Percentiles rank a stretch among this genome's conserved stretches.
Conservation (phyloP, 2,329 filamentous ascomycete species). For the Thelonectria olida region DNA sequence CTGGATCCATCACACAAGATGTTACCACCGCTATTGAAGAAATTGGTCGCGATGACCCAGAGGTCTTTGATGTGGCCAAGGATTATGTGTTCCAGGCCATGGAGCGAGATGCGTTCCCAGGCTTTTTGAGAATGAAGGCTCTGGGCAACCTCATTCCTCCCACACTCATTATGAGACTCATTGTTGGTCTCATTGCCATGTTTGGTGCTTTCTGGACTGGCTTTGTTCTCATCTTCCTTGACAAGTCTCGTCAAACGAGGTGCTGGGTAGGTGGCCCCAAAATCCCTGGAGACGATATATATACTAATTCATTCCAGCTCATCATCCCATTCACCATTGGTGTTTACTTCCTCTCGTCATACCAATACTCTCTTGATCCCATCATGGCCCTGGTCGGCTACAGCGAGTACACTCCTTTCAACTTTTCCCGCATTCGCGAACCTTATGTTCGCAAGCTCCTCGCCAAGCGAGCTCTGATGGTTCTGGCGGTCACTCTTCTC, state of each 20-base stretch:
- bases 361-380: constrained; percentile 96
- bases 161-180: constrained; percentile 85
- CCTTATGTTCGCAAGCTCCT: constrained; percentile 90
- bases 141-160: constrained; percentile 94
- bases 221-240: constrained; percentile 91
- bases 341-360: constrained; percentile 87
- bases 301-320: constrained; percentile 48
- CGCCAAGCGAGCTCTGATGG: constrained; percentile 83
- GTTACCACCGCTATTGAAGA: constrained; percentile 91
- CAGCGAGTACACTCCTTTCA: constrained; percentile 97
- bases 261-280: constrained; percentile 76
- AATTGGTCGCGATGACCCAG: constrained; percentile 90
- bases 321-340: constrained; percentile 93
- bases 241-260: constrained; percentile 76
- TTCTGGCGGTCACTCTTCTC: constrained; percentile 77
- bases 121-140: constrained; percentile 93
- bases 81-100: constrained; percentile 99
- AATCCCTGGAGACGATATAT: background rate
- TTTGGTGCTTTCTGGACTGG: constrained; percentile 95
- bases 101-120: constrained; percentile 98
- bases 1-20: constrained; percentile 84
- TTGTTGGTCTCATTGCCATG: constrained; percentile 82
- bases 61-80: constrained; percentile 96
- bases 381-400: constrained; percentile 87
- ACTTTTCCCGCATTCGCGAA: constrained; percentile 87